A percentile compares a stretch with the other conserved stretches of the same genome.
phyloP scores from a whole-genome alignment of 441 rosid genomes.

The Sinapis alba region DNA sequence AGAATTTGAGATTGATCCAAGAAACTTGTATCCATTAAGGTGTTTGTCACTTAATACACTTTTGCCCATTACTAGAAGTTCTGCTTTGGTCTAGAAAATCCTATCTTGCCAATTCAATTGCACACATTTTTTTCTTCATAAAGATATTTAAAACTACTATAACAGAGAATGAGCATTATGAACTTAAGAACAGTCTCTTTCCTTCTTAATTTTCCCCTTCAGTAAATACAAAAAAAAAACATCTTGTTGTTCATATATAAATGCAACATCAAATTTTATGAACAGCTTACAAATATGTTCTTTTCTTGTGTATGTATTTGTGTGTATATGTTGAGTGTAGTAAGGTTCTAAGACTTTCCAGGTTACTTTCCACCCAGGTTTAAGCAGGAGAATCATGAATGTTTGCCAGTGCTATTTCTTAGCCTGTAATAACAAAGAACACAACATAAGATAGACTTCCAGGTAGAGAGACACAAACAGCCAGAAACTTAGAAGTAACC shows the following conservation, averaged over 20 bases:
- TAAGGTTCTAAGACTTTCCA: slow-evolving; percentile 21
- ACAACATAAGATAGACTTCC: slow-evolving; percentile 11
- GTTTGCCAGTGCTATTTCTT: slow-evolving; percentile 30
- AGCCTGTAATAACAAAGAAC: slow-evolving; percentile 31
- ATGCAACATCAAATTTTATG: slow-evolving; percentile 27
- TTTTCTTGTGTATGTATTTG: background rate
- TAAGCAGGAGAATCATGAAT: slow-evolving; percentile 12
- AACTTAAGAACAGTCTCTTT: slow-evolving; percentile 4
- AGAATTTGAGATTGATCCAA: slow-evolving; percentile 14
- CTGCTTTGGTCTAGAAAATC: background rate
- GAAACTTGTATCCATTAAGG: slow-evolving; percentile 6
- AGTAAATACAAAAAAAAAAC: slow-evolving; percentile 2
- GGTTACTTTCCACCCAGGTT: slow-evolving; percentile 9
- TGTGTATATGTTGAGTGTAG: background rate
- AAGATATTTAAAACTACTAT: background rate
- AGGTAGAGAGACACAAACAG: background rate
- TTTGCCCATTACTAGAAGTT: slow-evolving; percentile 2
- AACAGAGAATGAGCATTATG: background rate
- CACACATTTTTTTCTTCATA: background rate
- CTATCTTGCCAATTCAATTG: background rate
- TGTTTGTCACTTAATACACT: background rate
- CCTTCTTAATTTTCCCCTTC: background rate
- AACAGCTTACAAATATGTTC: slow-evolving; percentile 19
- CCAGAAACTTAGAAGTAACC: slow-evolving; percentile 45
- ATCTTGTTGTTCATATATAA: background rate